Evolutionary conservation across 768 basidiomycete species (phyloP), one percentile per base, ranked within the genome.

Genomic region (Porphyrellus cyaneotinctus): DNA sequence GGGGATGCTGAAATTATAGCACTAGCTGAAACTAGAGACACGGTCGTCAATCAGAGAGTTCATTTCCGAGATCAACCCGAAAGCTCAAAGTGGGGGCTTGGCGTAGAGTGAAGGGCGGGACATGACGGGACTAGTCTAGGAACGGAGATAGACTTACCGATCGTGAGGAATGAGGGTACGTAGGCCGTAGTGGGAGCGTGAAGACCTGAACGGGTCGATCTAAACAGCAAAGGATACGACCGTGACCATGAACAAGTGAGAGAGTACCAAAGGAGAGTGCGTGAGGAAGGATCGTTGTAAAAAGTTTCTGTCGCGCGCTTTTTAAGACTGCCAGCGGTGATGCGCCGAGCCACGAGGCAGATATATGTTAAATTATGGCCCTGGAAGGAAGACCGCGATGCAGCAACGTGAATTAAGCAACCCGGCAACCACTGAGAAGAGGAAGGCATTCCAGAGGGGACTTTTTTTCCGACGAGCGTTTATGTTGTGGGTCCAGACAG

Each of bases 141-240:
- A 54, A 47, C 31, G 30, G 56, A 15, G 43, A 39, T 5, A 6
- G 13, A 58, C 67, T 54, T 59, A 66, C 62, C 52, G 56, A 59
- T 66, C 62, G 63, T 69, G 52, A 63, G 26, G 47, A 57, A 53
- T 36, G 46, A 51, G 43, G 30, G 52, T 56, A 24, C 38, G 48
- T 49, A 24, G 51, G 49, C 33, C n/a, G 32, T 32, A 32, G 36
- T 26, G 31, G n/a, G 49, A 26, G 35, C 32, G 46, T 35, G 17
- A 42, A 23, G 26, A 43, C 32, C 36, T 38, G 35, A 23, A 13
- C 18, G 11, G 31, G 43, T 54, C 52, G 12, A 48, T 48, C 52
- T 54, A 45, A 38, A 37, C n/a, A 37, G 33, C 36, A 26, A 45
- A 23, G 35, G 51, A 56, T 41, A 36, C 35, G 53, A 50, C 32